Evolutionary conservation across 768 basidiomycete genomes (phyloP).

Genomic region (Macrolepiota fuliginosa): DNA sequence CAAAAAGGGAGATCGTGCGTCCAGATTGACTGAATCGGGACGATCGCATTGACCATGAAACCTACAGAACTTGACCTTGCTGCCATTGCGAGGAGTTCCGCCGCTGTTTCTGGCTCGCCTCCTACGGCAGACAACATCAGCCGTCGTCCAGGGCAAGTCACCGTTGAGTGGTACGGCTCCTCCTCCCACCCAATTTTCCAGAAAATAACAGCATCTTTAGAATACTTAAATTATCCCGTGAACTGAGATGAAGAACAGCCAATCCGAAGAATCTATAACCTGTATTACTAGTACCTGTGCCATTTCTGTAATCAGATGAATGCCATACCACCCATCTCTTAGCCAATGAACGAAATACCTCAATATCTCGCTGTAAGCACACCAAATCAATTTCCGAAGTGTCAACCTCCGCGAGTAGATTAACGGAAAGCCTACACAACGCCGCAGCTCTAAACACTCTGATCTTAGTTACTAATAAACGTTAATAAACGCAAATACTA

Average conservation of each 20-base stretch:
- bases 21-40: neutral
- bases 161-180: neutral
- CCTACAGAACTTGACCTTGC: slow-evolving; percentile 56
- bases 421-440: neutral
- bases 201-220: neutral
- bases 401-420: neutral
- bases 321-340: neutral
- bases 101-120: slow-evolving; percentile 61
- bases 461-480: neutral
- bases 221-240: neutral
- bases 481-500: too few species aligned
- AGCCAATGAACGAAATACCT: neutral
- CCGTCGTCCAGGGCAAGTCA: neutral
- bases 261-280: neutral
- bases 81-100: slow-evolving; percentile 81
- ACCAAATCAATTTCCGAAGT: neutral
- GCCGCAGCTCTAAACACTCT: too few species aligned
- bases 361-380: neutral
- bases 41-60: neutral
- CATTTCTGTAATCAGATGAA: neutral
- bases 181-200: neutral
- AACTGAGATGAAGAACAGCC: neutral
- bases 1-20: slow-evolving; percentile 62
- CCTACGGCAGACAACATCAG: slow-evolving; percentile 15
- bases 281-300: neutral